Base-by-base conservation (phyloP, 306 rosid genomes). In the Cucurbita maxima region DNA sequence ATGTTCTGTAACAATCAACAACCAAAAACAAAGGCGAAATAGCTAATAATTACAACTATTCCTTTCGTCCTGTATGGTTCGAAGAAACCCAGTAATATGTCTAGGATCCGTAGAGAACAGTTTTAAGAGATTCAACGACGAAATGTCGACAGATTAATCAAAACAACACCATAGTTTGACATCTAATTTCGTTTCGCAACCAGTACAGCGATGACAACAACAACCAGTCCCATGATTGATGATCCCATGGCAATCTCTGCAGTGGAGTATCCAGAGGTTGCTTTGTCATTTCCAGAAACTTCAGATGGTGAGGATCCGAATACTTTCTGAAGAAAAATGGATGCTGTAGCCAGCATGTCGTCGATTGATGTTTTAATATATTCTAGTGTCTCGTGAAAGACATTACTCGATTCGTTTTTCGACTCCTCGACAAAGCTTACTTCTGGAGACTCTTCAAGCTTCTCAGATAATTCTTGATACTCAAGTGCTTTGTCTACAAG, bases 211-310 rank as follows among this genome's bases (percentile, higher is more conserved):
- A 77, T 74, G 36, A 82, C 96, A 69, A 88, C 7, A 38, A 84
- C 18, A n/a, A 77, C 96, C 86, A 94, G 76, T 71, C 96, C 97
- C 81, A 90, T 76, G 74, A 94, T 57, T 72, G 96, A 75, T 53
- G 81, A 78, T 77, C 81, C 84, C n/a, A 79, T 15, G 8, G 43
- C 12, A 48, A 5, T 77, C 56, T 83, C 92, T 56, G 53, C 10
- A 16, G 25, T 20, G 73, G 20, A 36, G 12, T 58, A n/a, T 69
- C 57, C 78, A 19, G 80, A 2, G 19, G 59, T 80, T 52, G 75
- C 96, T 63, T 72, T 66, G 37, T 34, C 81, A 70, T 76, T 79
- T 6, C 72, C 63, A 77, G 85, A 61, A 4, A 72, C 75, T 71
- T 84, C 86, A 16, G 72, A 52, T 20, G 72, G 36, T 55, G 87